Base-by-base conservation (phyloP, 1,284 basidiomycete species). In the Fomitopsis betulina region DNA sequence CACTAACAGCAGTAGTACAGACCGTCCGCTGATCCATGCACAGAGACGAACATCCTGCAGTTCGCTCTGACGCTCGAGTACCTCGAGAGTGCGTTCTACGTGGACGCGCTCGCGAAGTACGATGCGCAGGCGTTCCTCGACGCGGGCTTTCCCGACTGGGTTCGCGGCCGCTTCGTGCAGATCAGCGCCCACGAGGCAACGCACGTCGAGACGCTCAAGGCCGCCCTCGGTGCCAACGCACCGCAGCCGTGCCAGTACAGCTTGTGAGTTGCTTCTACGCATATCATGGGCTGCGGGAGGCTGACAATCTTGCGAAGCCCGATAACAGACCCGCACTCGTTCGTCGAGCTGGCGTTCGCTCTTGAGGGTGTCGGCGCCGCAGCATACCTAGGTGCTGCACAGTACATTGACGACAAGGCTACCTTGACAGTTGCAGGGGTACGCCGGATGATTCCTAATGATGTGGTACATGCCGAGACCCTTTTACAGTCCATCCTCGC, bases 21-120 rank as follows among this genome's bases (percentile, higher is more conserved):
- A 30, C 27, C 27, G 27, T 8, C 27, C 27, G 27, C 40, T 43
- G 40, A 43, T n/a, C 40, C 33, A 3, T 19, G 30, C 9, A 15
- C 53, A 78, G 78, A 80, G 58, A 63, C 70, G 12, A 63, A 69
- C n/a, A 65, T 78, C 37, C 69, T 82, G 30, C 83, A 88, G 68
- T 85, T 81, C 54, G 85, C 85, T 2, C 77, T 90, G 52, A 83
- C 82, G 21, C 78, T 91, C 52, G 86, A 91, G 72, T 81, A 89
- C 68, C 76, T 92, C 61, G 85, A 90, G 71, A 78, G 79, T 69
- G 73, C 79, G 23, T 90, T 90, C 75, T 92, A 84, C 70, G 58
- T 67, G 2, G 66, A 70, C 8, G 81, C 72, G 2, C 76, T 86
- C 8, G 60, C 65, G 1, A 77, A 76, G 57, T 85, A 74, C 72